A percentile compares a stretch with the other conserved stretches of the same genome.
Evolutionary conservation across 768 basidiomycete genomes (phyloP).

Genomic region (Mycena indigotica): DNA sequence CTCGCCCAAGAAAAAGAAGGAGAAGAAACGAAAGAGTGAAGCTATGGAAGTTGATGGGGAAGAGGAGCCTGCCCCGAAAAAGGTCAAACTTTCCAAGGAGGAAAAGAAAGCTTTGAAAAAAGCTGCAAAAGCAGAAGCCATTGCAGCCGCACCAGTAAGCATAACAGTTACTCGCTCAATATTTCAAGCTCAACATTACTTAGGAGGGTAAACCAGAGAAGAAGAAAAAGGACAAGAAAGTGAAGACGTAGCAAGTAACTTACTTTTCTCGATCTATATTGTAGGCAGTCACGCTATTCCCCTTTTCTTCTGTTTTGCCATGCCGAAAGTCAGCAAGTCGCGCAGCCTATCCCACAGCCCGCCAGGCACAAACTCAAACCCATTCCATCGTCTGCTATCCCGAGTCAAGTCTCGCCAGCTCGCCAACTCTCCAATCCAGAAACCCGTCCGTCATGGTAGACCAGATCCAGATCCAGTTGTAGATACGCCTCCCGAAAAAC

Average conservation of each 20-base stretch:
- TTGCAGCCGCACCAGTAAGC: conserved; percentile 46
- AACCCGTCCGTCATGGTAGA: conserved; percentile 13
- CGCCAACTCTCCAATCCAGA: conserved; percentile 23
- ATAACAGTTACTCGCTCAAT: not conserved
- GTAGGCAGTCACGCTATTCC: conserved; percentile 19
- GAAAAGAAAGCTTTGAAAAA: conserved; percentile 87
- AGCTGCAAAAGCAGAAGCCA: conserved; percentile 68
- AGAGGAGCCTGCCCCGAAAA: conserved; percentile 61
- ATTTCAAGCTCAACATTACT: conserved; percentile 6
- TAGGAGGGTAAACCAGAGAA: conserved; percentile 47
- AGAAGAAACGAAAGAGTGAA: conserved; percentile 69
- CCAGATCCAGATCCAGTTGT: conserved; percentile 29
- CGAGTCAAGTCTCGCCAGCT: not conserved
- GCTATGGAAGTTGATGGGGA: conserved; percentile 65
- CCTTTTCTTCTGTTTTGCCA: conserved; percentile 19
- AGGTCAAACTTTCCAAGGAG: conserved; percentile 78
- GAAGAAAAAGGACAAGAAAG: conserved; percentile 61
- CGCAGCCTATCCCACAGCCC: conserved; percentile 6
- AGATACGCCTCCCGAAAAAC: conserved; percentile 26
- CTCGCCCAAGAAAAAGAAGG: conserved; percentile 57
- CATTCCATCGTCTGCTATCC: conserved; percentile 42
- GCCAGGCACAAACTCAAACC: conserved; percentile 27
- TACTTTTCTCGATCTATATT: not conserved
- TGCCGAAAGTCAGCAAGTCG: conserved; percentile 13
- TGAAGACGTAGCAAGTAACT: conserved; percentile 32